Conservation (phyloP, 805 yeast species). For the Candida fluviatilis region DNA sequence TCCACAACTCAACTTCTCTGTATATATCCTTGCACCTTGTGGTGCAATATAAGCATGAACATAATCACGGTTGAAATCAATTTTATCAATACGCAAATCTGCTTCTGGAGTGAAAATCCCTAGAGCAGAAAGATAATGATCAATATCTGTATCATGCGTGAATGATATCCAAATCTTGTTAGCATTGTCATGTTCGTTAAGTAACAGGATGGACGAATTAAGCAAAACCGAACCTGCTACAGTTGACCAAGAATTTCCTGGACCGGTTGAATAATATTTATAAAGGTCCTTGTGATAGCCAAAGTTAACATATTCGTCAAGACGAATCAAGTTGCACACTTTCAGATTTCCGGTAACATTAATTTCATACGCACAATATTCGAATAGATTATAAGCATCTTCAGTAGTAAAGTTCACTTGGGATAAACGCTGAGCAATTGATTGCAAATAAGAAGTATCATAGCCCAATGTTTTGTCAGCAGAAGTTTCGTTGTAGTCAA, state of each 20-base stretch:
- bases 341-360: constrained; percentile 61
- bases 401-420: constrained; percentile 43
- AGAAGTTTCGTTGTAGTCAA: constrained; percentile 27
- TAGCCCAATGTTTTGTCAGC: constrained; percentile 18
- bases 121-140: constrained; percentile 54
- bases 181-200: constrained; percentile 34
- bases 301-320: constrained; percentile 55
- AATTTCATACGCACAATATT: constrained; percentile 68
- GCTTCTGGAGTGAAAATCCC: constrained; percentile 45
- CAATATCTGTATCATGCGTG: constrained; percentile 65
- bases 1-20: constrained; percentile 48
- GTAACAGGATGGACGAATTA: constrained; percentile 41
- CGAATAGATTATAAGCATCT: constrained; percentile 50
- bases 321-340: constrained; percentile 61
- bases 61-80: constrained; percentile 20
- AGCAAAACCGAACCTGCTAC: constrained; percentile 54
- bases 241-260: constrained; percentile 52
- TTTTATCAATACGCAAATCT: constrained; percentile 34
- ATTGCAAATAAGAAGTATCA: constrained; percentile 38
- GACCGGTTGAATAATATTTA: constrained; percentile 56
- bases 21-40: constrained; percentile 51
- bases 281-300: constrained; percentile 56
- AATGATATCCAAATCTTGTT: constrained; percentile 59
- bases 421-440: constrained; percentile 56
- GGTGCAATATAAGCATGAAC: constrained; percentile 45